Evolutionary conservation across 345 rosid genomes (phyloP).

Genomic region (Salix arbutifolia): DNA sequence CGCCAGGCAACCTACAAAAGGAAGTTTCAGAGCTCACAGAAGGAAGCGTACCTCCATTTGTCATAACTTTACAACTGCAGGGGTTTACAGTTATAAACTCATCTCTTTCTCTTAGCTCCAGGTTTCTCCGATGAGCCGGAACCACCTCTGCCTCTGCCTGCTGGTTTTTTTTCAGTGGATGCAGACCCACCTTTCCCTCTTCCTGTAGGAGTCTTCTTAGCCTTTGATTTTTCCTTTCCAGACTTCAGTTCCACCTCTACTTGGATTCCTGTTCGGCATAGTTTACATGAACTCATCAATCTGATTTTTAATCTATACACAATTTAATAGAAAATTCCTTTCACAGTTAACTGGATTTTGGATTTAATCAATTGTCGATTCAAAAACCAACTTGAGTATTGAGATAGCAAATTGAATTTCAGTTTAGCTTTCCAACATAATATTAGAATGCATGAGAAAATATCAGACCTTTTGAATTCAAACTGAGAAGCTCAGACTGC

Average conservation of each 20-base stretch:
- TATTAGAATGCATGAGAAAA: neutral
- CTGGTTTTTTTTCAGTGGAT: constrained; percentile 20
- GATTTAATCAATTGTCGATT: neutral
- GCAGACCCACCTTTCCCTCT: constrained; percentile 21
- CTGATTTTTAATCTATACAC: neutral
- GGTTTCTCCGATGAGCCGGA: constrained; percentile 29
- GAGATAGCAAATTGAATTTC: neutral
- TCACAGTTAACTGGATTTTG: neutral
- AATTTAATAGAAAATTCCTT: neutral
- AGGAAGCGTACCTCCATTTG: neutral
- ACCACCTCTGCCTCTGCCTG: constrained; percentile 61
- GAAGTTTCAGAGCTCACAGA: neutral
- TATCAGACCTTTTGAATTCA: constrained; percentile 65
- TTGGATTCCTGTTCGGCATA: constrained; percentile 45
- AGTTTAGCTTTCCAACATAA: neutral
- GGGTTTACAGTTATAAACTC: neutral
- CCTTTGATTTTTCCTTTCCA: constrained; percentile 40
- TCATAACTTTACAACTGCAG: neutral
- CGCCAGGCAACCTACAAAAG: neutral
- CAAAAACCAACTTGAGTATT: neutral
- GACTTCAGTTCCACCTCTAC: constrained; percentile 70
- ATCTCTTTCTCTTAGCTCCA: constrained; percentile 72
- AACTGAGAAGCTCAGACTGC: constrained; percentile 61
- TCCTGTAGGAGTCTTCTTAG: constrained; percentile 37
- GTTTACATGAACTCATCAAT: neutral